Percentiles rank a stretch among this genome's conserved stretches.
phyloP scores from a whole-genome alignment of 805 yeast genomes.

The Myxozyma udenii region DNA sequence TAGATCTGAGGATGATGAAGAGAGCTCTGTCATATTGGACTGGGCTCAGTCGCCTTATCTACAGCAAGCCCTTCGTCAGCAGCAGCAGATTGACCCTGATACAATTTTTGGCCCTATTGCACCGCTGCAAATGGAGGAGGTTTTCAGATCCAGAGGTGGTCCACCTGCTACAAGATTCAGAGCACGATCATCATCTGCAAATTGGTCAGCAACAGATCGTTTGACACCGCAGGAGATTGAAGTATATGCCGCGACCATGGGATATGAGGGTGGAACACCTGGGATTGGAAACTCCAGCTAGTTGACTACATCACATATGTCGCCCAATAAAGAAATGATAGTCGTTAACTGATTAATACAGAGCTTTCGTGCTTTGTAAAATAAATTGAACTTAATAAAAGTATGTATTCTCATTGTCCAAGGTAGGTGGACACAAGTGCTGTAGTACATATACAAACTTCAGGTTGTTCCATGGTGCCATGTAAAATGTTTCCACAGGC shows the following conservation, averaged over 20 bases:
- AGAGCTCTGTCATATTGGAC: conserved; percentile 48
- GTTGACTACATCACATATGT: too few species aligned
- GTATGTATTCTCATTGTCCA: too few species aligned
- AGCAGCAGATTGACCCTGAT: conserved; percentile 57
- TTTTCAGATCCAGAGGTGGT: conserved; percentile 47
- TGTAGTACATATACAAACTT: too few species aligned
- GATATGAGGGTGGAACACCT: conserved; percentile 38
- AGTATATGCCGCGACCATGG: conserved; percentile 49
- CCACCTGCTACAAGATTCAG: conserved; percentile 47
- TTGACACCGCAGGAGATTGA: conserved; percentile 48
- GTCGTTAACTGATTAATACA: too few species aligned
- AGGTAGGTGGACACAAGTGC: too few species aligned
- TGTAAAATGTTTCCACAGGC: too few species aligned
- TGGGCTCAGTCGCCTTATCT: conserved; percentile 66
- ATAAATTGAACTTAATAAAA: too few species aligned
- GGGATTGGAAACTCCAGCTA: too few species aligned
- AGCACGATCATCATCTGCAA: conserved; percentile 54
- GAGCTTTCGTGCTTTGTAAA: too few species aligned
- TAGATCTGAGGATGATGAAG: conserved; percentile 53
- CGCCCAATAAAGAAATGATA: too few species aligned
- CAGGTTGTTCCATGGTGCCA: too few species aligned
- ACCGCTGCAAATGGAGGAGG: conserved; percentile 63
- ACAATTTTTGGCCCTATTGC: conserved; percentile 73
- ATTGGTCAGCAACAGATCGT: conserved; percentile 49
- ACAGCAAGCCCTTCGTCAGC: conserved; percentile 47